Percentiles rank a stretch among this genome's conserved stretches.
These are phyloP conservation scores for Rosa multiflora DNA, from an alignment of 306 rosid species.

Conservation along the genomic window DNA sequence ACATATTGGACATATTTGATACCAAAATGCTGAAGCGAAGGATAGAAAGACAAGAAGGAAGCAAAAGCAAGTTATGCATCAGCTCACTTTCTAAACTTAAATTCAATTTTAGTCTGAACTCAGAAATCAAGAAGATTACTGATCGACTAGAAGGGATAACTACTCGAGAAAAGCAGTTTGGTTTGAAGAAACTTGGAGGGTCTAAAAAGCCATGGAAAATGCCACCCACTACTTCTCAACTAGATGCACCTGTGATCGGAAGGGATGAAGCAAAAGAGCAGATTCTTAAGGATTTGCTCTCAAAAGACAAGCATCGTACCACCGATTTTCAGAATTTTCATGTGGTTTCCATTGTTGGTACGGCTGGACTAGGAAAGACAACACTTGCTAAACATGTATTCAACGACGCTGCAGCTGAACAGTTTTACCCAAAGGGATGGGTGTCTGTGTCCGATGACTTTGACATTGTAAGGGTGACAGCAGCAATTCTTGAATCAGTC, in stretches of 20 bases:
- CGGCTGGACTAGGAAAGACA: neutral
- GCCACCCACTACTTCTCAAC: neutral
- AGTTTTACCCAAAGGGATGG: neutral
- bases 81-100: neutral
- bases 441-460: neutral
- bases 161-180: neutral
- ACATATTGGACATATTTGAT: constrained; percentile 23
- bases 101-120: neutral
- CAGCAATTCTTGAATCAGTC: neutral
- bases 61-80: neutral
- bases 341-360: neutral
- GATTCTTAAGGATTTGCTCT: too few species aligned
- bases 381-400: neutral
- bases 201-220: neutral
- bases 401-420: neutral
- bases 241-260: constrained; percentile 16
- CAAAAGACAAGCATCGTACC: neutral
- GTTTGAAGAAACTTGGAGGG: neutral
- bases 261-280: constrained; percentile 11
- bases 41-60: neutral
- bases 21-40: neutral
- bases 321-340: neutral
- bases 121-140: neutral
- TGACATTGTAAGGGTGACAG: neutral
- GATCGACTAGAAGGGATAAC: neutral